Percentiles rank a stretch among this genome's conserved stretches.
These are phyloP conservation scores for Globisporangium paroecandrum DNA, from an alignment of 352 stramenopile genomes.

Conservation along the genomic window DNA sequence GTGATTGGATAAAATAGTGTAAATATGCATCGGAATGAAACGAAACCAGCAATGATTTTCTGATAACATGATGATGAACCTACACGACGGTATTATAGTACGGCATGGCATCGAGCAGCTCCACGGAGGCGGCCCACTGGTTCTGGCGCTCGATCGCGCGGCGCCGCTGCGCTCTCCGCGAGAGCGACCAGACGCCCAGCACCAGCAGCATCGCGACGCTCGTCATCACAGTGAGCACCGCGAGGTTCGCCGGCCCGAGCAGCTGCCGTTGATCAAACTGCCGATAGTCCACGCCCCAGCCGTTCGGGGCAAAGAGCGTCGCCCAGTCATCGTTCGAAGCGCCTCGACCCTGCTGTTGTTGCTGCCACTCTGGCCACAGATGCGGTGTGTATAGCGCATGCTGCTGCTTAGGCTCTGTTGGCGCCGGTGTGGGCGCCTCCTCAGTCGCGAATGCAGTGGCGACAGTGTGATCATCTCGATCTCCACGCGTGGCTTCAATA, in stretches of 20 bases:
- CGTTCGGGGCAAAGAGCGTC: not conserved
- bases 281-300: constrained; percentile 1
- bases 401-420: not conserved
- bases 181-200: constrained; percentile 6
- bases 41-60: not conserved
- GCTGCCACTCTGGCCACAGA: not conserved
- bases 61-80: not conserved
- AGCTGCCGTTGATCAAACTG: constrained; percentile 10
- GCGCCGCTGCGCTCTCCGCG: not conserved
- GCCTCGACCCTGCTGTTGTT: not conserved
- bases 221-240: constrained; percentile 7
- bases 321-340: constrained; percentile 1
- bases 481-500: not conserved
- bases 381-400: not conserved
- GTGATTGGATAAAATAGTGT: not conserved
- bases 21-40: not conserved
- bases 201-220: constrained; percentile 5
- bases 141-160: constrained; percentile 8
- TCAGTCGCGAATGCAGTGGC: not conserved
- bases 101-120: constrained; percentile 12
- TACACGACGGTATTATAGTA: not conserved
- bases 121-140: constrained; percentile 14
- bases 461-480: not conserved
- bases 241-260: constrained; percentile 1
- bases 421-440: not conserved